phyloP scores from a whole-genome alignment of 2,329 filamentous ascomycete genomes.

The Phoma sp. region DNA sequence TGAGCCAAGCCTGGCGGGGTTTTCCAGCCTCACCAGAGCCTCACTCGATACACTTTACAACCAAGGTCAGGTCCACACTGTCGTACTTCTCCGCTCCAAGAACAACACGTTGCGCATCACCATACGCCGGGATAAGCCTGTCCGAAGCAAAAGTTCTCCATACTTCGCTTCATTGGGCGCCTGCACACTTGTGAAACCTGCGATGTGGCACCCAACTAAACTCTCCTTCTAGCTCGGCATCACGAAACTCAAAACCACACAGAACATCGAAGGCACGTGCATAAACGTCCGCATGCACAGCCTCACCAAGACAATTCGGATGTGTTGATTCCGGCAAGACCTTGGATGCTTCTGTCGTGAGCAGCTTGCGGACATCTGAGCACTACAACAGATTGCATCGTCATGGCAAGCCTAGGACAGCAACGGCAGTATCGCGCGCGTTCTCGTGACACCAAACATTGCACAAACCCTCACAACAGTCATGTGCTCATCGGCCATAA shows the following conservation, averaged over 20 bases:
- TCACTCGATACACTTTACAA: neutral
- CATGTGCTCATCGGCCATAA: neutral
- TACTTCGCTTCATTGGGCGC: slow-evolving; percentile 15
- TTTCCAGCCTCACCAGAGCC: slow-evolving; percentile 1
- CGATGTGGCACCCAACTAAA: slow-evolving; percentile 38
- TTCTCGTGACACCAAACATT: no score
- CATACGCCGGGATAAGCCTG: slow-evolving; percentile 26
- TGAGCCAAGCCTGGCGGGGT: neutral
- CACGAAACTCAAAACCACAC: slow-evolving; percentile 30
- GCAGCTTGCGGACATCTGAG: no score
- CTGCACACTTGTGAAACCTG: slow-evolving; percentile 35
- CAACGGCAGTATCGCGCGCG: no score
- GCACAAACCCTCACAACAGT: neutral
- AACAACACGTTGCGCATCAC: slow-evolving; percentile 14
- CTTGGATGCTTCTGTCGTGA: neutral
- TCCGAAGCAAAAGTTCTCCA: slow-evolving; percentile 30
- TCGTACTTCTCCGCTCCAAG: slow-evolving; percentile 4
- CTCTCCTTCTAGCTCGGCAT: slow-evolving; percentile 23
- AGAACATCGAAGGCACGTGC: slow-evolving; percentile 17
- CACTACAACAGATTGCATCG: no score
- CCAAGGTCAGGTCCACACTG: no score
- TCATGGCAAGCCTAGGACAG: no score
- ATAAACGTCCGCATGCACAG: slow-evolving; percentile 22
- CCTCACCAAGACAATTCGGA: slow-evolving; percentile 12
- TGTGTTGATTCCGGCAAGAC: slow-evolving; percentile 3